Percentiles rank a stretch among this genome's conserved stretches.
Conservation (phyloP, 345 rosid genomes). For the Arabis alpina region DNA sequence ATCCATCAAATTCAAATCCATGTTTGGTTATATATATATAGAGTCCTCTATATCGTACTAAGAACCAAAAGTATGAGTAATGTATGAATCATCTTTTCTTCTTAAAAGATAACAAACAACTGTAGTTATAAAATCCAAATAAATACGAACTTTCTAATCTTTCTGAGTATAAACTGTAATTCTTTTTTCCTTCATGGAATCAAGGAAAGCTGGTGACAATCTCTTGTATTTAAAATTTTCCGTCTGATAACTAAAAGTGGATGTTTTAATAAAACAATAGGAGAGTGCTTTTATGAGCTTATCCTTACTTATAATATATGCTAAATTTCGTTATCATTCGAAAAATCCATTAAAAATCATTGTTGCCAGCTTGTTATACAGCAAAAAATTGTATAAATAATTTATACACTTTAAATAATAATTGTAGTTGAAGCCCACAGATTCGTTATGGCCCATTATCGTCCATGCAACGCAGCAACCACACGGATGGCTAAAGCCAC, state of each 20-base stretch:
- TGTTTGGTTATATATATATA: not conserved
- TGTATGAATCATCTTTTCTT: not conserved
- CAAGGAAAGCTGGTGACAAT: not conserved
- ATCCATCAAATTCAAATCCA: slow-evolving; percentile 42
- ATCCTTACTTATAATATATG: slow-evolving; percentile 24
- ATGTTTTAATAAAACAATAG: not conserved
- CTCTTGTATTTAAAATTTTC: not conserved
- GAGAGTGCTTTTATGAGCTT: slow-evolving; percentile 15
- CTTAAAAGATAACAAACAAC: slow-evolving; percentile 5
- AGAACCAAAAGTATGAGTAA: slow-evolving; percentile 13
- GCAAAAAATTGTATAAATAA: slow-evolving; percentile 16
- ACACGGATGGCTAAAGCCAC: slow-evolving; percentile 37
- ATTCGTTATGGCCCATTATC: slow-evolving; percentile 38
- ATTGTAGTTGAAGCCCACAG: slow-evolving; percentile 34
- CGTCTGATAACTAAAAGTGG: not conserved
- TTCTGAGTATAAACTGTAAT: not conserved
- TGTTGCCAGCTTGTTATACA: slow-evolving; percentile 39
- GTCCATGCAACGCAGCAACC: slow-evolving; percentile 39
- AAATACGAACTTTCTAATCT: not conserved
- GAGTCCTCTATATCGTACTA: not conserved
- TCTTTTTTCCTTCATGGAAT: not conserved
- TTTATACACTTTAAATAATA: slow-evolving; percentile 10
- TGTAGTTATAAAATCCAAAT: not conserved
- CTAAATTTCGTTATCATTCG: slow-evolving; percentile 33
- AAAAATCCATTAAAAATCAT: slow-evolving; percentile 28